These are phyloP conservation scores for Termitomyces sp. DNA, from an alignment of 768 basidiomycete species.

Conservation along the genomic window DNA sequence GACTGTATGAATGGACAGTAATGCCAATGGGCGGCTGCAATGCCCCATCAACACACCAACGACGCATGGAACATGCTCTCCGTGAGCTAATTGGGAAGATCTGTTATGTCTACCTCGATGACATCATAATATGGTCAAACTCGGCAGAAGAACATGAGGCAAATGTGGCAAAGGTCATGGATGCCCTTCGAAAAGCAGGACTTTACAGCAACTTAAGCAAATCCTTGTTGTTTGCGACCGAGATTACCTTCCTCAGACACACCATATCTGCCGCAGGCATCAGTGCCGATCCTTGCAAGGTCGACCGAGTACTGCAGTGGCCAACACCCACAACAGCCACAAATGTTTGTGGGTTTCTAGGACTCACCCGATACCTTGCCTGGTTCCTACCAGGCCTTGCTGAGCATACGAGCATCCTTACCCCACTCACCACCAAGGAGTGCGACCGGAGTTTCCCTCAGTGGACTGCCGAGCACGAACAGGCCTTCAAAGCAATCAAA, in stretches of 20 bases:
- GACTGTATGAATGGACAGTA: too few relatives aligned
- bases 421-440: conserved; percentile 23
- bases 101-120: too few relatives aligned
- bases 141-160: conserved; percentile 20
- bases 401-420: conserved; percentile 7
- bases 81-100: conserved; percentile 31
- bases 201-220: conserved; percentile 28
- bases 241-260: conserved; percentile 30
- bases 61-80: conserved; percentile 26
- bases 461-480: conserved; percentile 20
- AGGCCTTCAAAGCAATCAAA: conserved; percentile 26
- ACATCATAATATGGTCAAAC: conserved; percentile 34
- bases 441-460: conserved; percentile 20
- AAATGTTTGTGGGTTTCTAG: conserved; percentile 29
- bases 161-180: too few relatives aligned
- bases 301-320: background rate
- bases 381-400: conserved; percentile 18
- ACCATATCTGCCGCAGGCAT: conserved; percentile 18
- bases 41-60: too few relatives aligned
- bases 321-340: conserved; percentile 4
- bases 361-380: conserved; percentile 12
- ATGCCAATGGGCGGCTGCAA: too few relatives aligned
- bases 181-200: too few relatives aligned
- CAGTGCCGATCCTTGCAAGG: conserved; percentile 22
- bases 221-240: conserved; percentile 18